Evolutionary conservation across 2,329 filamentous ascomycete genomes (phyloP), one percentile per base, ranked within the genome.

Genomic region (Metarhizium sp.): DNA sequence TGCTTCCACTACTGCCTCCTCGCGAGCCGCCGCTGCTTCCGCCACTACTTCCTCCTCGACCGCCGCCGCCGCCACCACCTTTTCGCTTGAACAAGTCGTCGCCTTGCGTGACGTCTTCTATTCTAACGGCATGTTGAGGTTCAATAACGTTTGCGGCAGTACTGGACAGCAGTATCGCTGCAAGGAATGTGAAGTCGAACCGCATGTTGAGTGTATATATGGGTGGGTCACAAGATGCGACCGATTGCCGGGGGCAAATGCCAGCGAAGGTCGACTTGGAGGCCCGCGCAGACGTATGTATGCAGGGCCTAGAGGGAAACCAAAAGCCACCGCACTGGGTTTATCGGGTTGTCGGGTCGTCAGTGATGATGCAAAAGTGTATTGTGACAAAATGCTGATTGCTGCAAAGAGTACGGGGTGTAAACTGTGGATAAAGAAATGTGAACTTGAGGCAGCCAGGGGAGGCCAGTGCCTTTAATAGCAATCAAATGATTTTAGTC

Each of bases 31-130:
- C 57, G 8, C 64, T 62, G 30, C 67, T 57, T 14, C 70, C 62
- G 30, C 69, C 62, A 16, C 70, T 69, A 10, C 25, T 25, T 25
- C 77, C 75, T 56, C 75, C 69, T 18, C 75, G 72, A 51, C 79
- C 78, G 11, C 78, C 70, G 8, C 79, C 79, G 6, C 81, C 82
- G 50, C 82, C 82, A 10, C 56, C 56, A 40, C 82, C 82, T 62
- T 80, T 80, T 59, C 82, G 76, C 72, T 82, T 84, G 72, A 75
- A 83, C 25, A 85, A 67, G 36, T 82, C 74, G 53, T 77, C 67
- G 53, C 68, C 62, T 30, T 59, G 59, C 7, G 64, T 60, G 11
- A 57, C 52, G 8, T 62, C 51, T 38, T 64, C 66, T 20, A 60
- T 57, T 56, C 60, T 63, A 32, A 62, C 61, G 53, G 64, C 56